phyloP scores from a whole-genome alignment of 2,329 filamentous ascomycete genomes.

The Pseudogymnoascus sp. region DNA sequence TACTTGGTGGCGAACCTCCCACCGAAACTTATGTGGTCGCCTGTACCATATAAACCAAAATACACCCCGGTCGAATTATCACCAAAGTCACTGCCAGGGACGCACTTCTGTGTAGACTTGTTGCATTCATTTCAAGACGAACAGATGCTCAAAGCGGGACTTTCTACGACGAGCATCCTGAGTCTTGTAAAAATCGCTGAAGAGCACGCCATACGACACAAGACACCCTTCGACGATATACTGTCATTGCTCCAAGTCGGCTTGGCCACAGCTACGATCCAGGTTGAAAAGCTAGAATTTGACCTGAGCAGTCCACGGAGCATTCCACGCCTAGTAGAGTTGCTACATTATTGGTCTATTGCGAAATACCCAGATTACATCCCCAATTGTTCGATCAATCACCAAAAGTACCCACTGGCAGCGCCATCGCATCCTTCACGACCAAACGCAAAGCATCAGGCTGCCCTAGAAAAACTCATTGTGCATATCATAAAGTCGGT shows the following conservation, averaged over 20 bases:
- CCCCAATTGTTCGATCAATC: background rate
- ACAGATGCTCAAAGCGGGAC: background rate
- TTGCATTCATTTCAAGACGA: background rate
- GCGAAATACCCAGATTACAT: background rate
- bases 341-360: background rate
- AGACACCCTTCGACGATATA: background rate
- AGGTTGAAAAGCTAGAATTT: background rate
- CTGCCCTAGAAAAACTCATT: background rate
- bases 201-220: background rate
- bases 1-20: background rate
- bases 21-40: background rate
- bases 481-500: background rate
- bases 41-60: background rate
- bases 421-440: background rate
- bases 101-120: background rate
- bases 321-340: background rate
- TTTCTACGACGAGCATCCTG: background rate
- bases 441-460: background rate
- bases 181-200: background rate
- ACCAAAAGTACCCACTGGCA: background rate
- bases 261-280: background rate
- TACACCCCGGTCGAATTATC: background rate
- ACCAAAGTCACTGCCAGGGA: background rate
- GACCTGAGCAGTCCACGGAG: too few species aligned
- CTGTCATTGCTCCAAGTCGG: background rate